Conservation (phyloP, 2,329 filamentous ascomycete species). For the Cladosporium sp. region DNA sequence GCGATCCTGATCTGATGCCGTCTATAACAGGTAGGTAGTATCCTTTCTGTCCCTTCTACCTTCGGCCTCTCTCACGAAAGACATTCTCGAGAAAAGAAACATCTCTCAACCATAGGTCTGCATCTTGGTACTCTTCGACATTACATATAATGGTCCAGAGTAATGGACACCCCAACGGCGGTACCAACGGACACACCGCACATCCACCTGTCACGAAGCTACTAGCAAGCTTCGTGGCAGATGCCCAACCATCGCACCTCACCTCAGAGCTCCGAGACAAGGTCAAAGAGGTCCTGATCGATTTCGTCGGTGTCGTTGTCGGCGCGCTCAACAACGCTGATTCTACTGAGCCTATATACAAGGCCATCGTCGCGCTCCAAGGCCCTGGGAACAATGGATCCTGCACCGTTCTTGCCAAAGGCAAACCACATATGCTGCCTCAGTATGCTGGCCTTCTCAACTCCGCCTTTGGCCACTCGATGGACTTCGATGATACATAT, state of each 20-base stretch:
- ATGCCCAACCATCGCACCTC: constrained; percentile 24
- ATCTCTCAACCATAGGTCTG: background rate
- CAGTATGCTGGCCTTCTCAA: constrained; percentile 47
- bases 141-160: background rate
- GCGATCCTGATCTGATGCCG: background rate
- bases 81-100: background rate
- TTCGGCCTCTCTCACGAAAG: background rate
- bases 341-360: constrained; percentile 31
- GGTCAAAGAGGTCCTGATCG: constrained; percentile 35
- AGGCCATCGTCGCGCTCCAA: constrained; percentile 30
- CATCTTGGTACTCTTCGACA: background rate
- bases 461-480: constrained; percentile 44
- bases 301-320: constrained; percentile 33
- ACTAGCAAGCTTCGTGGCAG: constrained; percentile 31
- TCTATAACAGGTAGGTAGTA: background rate
- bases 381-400: constrained; percentile 26
- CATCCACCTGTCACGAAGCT: constrained; percentile 27
- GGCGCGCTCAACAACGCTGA: constrained; percentile 31
- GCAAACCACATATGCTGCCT: constrained; percentile 35
- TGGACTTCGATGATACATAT: constrained; percentile 51
- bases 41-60: background rate
- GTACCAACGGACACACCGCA: constrained; percentile 13
- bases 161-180: background rate
- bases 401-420: constrained; percentile 40
- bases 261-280: constrained; percentile 27